Evolutionary conservation across 306 rosid species (phyloP).

Genomic region (Corylus americana): DNA sequence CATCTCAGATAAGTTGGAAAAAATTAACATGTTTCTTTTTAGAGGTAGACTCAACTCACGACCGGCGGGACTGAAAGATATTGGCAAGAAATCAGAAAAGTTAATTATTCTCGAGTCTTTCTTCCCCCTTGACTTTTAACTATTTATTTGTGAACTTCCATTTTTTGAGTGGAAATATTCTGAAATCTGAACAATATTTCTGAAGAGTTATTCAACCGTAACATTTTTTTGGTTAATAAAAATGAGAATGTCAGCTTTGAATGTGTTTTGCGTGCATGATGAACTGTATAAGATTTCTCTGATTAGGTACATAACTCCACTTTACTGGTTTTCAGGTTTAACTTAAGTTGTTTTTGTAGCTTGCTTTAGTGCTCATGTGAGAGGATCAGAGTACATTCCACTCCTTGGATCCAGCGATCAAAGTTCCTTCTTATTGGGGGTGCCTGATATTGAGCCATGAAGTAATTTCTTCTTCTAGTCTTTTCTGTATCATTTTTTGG

Average conservation of each 20-base stretch:
- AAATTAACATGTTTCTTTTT: neutral
- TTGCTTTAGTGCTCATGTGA: constrained; percentile 91
- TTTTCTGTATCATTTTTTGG: neutral
- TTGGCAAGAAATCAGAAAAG: neutral
- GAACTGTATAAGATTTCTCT: neutral
- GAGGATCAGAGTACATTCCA: constrained; percentile 92
- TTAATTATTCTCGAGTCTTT: neutral
- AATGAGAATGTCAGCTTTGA: neutral
- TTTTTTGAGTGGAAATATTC: neutral
- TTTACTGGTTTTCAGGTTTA: neutral
- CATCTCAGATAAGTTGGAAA: neutral
- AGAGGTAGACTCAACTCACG: neutral
- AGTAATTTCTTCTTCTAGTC: constrained; percentile 27
- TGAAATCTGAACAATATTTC: neutral
- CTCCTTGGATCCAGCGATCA: constrained; percentile 73
- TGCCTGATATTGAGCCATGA: constrained; percentile 68
- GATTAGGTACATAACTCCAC: neutral
- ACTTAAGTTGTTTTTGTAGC: constrained; percentile 51
- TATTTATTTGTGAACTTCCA: neutral
- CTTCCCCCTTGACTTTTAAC: neutral
- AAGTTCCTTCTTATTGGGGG: constrained; percentile 68
- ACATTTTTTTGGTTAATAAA: neutral
- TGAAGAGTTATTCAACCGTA: neutral
- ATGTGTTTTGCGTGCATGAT: neutral
- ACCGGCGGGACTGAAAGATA: neutral